These are phyloP conservation scores for Heliosperma pusillum DNA, from an alignment of 148 eudicot species.

Conservation along the genomic window DNA sequence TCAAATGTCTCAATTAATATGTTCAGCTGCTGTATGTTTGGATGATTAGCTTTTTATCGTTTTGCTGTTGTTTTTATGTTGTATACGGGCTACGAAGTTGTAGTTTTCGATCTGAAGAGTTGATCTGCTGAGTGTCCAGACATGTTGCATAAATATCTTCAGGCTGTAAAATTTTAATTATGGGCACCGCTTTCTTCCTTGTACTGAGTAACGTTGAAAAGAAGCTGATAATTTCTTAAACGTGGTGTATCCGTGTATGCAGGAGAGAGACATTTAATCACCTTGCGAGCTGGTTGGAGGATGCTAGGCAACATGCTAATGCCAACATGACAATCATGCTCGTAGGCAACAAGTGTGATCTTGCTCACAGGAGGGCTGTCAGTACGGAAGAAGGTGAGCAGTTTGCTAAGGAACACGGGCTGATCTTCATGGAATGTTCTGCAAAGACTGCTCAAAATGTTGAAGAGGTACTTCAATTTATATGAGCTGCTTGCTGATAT, in stretches of 20 bases:
- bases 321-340: constrained; percentile 49
- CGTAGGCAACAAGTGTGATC: constrained; percentile 45
- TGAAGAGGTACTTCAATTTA: constrained; percentile 34
- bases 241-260: constrained; percentile 9
- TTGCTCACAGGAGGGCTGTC: constrained; percentile 44
- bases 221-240: background rate
- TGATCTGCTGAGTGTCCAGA: background rate
- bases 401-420: constrained; percentile 45
- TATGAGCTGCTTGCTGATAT: background rate
- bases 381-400: constrained; percentile 47
- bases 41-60: background rate
- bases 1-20: background rate
- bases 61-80: background rate
- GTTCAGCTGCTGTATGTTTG: background rate
- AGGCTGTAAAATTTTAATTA: background rate
- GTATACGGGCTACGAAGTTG: background rate
- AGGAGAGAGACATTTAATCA: constrained; percentile 52
- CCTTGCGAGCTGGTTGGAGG: constrained; percentile 47
- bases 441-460: constrained; percentile 51
- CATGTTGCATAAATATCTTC: background rate
- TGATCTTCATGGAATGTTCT: constrained; percentile 46
- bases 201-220: background rate
- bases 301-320: constrained; percentile 48
- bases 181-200: background rate
- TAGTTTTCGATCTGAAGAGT: background rate